Evolutionary conservation across 371 early-diverging fungal genomes (phyloP), one percentile per base, ranked within the genome.

Genomic region (Haplosporangium sp.): DNA sequence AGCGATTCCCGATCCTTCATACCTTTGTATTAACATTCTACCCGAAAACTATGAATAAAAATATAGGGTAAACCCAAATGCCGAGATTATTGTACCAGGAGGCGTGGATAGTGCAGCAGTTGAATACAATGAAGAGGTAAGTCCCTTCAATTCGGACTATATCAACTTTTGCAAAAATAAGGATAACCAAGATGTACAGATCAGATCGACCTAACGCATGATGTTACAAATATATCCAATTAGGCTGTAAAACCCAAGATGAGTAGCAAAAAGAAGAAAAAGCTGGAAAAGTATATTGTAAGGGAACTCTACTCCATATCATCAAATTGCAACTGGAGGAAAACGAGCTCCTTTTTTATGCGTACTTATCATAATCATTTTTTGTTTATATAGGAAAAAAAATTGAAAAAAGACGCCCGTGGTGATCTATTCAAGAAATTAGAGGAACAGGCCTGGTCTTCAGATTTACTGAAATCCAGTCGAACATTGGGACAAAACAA

Each of bases 331-430:
- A 27, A 27, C 27, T 27, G 27, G 1, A 27, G 27, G 27, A 27
- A 27, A 27, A 27, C 27, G 27, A 27, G 27, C 27, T 27, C 27
- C 27, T 27, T 27, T 27, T 27, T 27, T 27, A 27, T 27, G 27
- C 27, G 27, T 27, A 27, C 27, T 27, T 27, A n/a, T n/a, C n/a
- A n/a, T n/a, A 27, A 27, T 27, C 27, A 27, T 27, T 27, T 27
- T 27, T 27, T 27, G 1, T 27, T 27, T 27, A 27, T 42, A 65
- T 77, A 93, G 93, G 94, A 96, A 73, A 93, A 94, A 88, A 96
- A 97, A 84, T 77, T 97, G 79, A 97, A 97, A 83, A 98, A 97
- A 87, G 97, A 97, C 68, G 93, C 95, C 56, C 88, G 96, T 47
- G 93, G 88, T 1, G 91, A 88, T 17, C 84, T 97, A 37, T 76